These are phyloP conservation scores for Hymenochaete sp. DNA, from an alignment of 1,284 basidiomycete species.

Conservation along the genomic window DNA sequence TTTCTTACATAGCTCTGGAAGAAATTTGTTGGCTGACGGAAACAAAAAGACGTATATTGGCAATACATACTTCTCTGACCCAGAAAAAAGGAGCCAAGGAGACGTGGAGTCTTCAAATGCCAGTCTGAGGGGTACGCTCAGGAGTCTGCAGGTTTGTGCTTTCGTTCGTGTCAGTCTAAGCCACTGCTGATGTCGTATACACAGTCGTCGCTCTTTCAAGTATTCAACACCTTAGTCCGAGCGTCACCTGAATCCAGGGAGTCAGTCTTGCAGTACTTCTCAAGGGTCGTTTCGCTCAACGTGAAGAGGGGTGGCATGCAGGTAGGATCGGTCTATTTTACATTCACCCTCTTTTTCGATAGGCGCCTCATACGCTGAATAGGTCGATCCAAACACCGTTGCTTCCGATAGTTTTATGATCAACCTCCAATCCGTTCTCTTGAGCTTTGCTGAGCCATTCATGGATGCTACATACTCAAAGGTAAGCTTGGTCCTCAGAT, in stretches of 20 bases:
- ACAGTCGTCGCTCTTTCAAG: constrained; percentile 74
- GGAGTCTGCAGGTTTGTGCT: constrained; percentile 62
- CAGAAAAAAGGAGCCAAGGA: constrained; percentile 61
- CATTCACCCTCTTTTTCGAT: constrained; percentile 3
- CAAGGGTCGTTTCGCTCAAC: constrained; percentile 70
- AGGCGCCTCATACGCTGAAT: constrained; percentile 9
- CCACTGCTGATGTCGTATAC: not conserved
- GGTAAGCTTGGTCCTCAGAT: constrained; percentile 33
- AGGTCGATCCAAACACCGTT: constrained; percentile 81
- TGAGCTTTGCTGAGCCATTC: constrained; percentile 92
- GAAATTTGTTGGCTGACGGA: constrained; percentile 8
- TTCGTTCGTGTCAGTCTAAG: constrained; percentile 1
- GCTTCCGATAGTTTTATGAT: constrained; percentile 91
- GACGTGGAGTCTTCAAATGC: constrained; percentile 82
- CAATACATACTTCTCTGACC: constrained; percentile 75
- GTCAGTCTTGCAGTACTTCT: constrained; percentile 79
- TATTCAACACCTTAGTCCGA: constrained; percentile 85
- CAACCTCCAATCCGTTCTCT: constrained; percentile 76
- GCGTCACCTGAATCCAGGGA: constrained; percentile 76
- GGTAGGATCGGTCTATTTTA: constrained; percentile 30
- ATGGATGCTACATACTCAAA: constrained; percentile 90
- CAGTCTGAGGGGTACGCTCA: constrained; percentile 74
- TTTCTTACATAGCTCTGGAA: constrained; percentile 11
- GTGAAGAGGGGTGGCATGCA: constrained; percentile 85
- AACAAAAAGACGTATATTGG: constrained; percentile 63